A percentile compares a stretch with the other conserved stretches of the same genome.
Evolutionary conservation across 768 basidiomycete genomes (phyloP).

Genomic region (Hortiboletus campestris): DNA sequence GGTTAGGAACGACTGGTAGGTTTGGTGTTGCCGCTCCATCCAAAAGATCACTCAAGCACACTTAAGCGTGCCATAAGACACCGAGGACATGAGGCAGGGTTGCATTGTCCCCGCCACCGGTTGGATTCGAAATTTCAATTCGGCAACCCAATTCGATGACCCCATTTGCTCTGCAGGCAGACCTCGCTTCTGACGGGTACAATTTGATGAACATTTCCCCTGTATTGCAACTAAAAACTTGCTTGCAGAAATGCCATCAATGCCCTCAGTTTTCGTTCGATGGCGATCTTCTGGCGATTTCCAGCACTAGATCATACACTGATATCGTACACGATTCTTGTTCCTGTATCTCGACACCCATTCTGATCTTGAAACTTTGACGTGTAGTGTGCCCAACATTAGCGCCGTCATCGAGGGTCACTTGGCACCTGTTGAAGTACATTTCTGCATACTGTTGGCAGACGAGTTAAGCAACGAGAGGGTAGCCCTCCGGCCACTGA

Average conservation of each 20-base stretch:
- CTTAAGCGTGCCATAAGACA: too few species aligned
- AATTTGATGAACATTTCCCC: slow-evolving; percentile 54
- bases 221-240: background rate
- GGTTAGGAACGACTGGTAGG: too few species aligned
- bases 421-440: slow-evolving; percentile 81
- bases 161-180: background rate
- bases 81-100: too few species aligned
- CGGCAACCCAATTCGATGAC: too few species aligned
- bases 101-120: too few species aligned
- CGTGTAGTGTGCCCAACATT: slow-evolving; percentile 78
- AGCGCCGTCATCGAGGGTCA: slow-evolving; percentile 69
- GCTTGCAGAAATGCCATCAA: slow-evolving; percentile 62
- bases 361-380: slow-evolving; percentile 3
- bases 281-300: slow-evolving; percentile 79
- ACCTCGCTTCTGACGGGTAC: slow-evolving; percentile 75
- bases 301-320: slow-evolving; percentile 67
- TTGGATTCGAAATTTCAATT: too few species aligned
- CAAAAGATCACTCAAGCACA: too few species aligned
- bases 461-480: slow-evolving; percentile 61
- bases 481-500: slow-evolving; percentile 62
- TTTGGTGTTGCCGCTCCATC: too few species aligned
- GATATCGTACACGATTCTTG: slow-evolving; percentile 59
- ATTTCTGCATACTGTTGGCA: slow-evolving; percentile 83
- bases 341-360: background rate
- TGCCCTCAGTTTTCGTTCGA: slow-evolving; percentile 78